These are phyloP conservation scores for Fraxinus ornus DNA, from an alignment of 305 asterid genomes.

Conservation along the genomic window DNA sequence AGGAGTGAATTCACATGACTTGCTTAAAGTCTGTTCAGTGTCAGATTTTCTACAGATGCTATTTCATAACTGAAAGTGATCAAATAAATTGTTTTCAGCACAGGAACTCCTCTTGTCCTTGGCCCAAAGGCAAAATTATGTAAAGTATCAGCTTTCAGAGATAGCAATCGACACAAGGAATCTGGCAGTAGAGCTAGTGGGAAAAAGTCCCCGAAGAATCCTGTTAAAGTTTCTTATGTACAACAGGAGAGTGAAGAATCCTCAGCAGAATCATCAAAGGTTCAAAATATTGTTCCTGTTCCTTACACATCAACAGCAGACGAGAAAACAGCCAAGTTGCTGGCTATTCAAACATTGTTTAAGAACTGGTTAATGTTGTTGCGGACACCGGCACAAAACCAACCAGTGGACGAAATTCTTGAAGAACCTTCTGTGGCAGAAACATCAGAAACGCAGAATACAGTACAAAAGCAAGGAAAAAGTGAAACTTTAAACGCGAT, in stretches of 20 bases:
- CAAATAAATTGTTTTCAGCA: slow-evolving; percentile 44
- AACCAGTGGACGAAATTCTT: slow-evolving; percentile 34
- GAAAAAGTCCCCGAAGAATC: slow-evolving; percentile 56
- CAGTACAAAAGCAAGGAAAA: slow-evolving; percentile 44
- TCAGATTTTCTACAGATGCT: slow-evolving; percentile 13
- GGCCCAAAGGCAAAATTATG: slow-evolving; percentile 52
- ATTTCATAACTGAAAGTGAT: slow-evolving; percentile 29
- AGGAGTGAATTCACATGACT: not conserved
- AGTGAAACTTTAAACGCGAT: slow-evolving; percentile 41
- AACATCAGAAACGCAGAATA: slow-evolving; percentile 36
- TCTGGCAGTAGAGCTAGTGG: slow-evolving; percentile 56
- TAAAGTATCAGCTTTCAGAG: slow-evolving; percentile 77
- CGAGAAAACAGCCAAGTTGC: slow-evolving; percentile 45
- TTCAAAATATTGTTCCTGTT: slow-evolving; percentile 47
- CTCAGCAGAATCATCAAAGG: slow-evolving; percentile 53
- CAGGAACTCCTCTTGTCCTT: slow-evolving; percentile 46
- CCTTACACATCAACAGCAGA: slow-evolving; percentile 53
- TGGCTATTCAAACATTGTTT: slow-evolving; percentile 67
- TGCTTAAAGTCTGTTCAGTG: slow-evolving; percentile 9
- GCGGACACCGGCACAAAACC: slow-evolving; percentile 49
- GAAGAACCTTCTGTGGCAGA: slow-evolving; percentile 49
- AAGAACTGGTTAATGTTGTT: slow-evolving; percentile 72
- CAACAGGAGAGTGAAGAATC: slow-evolving; percentile 68
- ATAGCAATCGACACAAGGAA: slow-evolving; percentile 60
- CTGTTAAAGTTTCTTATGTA: slow-evolving; percentile 61